Evolutionary conservation across 495 filamentous ascomycete genomes (phyloP).

Genomic region (Sabuloglossum arenarium): DNA sequence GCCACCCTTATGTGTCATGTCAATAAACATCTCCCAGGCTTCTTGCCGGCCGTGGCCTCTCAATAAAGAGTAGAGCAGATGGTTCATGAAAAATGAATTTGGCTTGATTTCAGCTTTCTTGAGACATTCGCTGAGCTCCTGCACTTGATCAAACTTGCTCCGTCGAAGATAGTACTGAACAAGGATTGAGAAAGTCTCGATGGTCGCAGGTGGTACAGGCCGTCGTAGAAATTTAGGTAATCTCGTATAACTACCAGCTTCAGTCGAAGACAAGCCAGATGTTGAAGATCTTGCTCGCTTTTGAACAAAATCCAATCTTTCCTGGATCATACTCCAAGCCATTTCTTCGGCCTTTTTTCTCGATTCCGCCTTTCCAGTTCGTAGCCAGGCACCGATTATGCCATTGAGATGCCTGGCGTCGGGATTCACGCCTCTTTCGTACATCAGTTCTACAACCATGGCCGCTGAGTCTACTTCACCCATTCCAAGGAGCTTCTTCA

Average conservation of each 20-base stretch:
- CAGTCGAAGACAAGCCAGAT: slow-evolving; percentile 1
- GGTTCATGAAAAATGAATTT: slow-evolving; percentile 55
- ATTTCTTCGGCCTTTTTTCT: slow-evolving; percentile 42
- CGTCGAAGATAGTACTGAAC: slow-evolving; percentile 48
- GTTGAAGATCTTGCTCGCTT: slow-evolving; percentile 11
- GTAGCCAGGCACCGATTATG: slow-evolving; percentile 51
- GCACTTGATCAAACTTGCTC: slow-evolving; percentile 30
- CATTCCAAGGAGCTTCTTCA: slow-evolving; percentile 57
- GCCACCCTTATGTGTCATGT: slow-evolving; percentile 19
- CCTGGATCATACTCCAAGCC: slow-evolving; percentile 57
- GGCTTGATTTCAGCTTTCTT: slow-evolving; percentile 35
- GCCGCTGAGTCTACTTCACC: slow-evolving; percentile 48
- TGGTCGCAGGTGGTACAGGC: slow-evolving; percentile 33
- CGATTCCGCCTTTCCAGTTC: slow-evolving; percentile 30
- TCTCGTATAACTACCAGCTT: slow-evolving; percentile 5
- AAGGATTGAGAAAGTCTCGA: slow-evolving; percentile 59
- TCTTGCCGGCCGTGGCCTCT: slow-evolving; percentile 27
- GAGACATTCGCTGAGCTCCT: slow-evolving; percentile 35
- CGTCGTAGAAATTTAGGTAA: slow-evolving; percentile 22
- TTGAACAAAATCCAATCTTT: slow-evolving; percentile 37
- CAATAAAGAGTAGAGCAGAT: slow-evolving; percentile 40
- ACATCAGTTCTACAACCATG: slow-evolving; percentile 45
- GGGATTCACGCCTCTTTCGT: slow-evolving; percentile 37
- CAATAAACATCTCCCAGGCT: slow-evolving; percentile 34
- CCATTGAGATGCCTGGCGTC: slow-evolving; percentile 55